These are phyloP conservation scores for Typha latifolia DNA, from an alignment of 176 grass and related monocot genomes.

Conservation along the genomic window DNA sequence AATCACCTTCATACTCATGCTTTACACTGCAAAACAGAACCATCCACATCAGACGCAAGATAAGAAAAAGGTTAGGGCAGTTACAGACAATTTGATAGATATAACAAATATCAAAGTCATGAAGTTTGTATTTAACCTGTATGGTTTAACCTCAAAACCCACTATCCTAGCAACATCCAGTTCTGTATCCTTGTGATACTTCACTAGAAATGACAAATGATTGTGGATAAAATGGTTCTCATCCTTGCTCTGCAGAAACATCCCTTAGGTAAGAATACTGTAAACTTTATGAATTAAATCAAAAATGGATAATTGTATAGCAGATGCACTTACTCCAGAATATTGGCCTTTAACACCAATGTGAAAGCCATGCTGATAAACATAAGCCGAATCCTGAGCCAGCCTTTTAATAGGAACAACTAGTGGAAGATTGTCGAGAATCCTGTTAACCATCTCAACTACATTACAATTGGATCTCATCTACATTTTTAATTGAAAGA, in stretches of 20 bases:
- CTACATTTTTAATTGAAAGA: neutral
- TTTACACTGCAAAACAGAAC: conserved; percentile 38
- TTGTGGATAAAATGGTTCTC: conserved; percentile 84
- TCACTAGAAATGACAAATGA: conserved; percentile 75
- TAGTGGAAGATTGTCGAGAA: conserved; percentile 86
- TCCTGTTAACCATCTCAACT: conserved; percentile 33
- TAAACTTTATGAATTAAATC: neutral
- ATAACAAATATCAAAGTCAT: neutral
- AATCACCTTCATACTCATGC: conserved; percentile 59
- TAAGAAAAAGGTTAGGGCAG: neutral
- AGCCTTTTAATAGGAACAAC: conserved; percentile 53
- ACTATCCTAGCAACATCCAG: conserved; percentile 75
- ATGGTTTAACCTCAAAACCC: conserved; percentile 82
- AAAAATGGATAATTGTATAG: neutral
- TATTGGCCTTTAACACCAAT: conserved; percentile 75
- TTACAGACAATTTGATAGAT: neutral
- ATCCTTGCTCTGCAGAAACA: conserved; percentile 66
- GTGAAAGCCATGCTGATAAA: conserved; percentile 76
- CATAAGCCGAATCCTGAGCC: conserved; percentile 39
- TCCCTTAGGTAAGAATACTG: conserved; percentile 8
- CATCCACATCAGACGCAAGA: neutral
- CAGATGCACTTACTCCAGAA: conserved; percentile 41
- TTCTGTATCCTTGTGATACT: conserved; percentile 55
- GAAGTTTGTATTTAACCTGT: conserved; percentile 34
- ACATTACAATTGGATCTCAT: neutral